Evolutionary conservation across 73 alveolate species (phyloP).

Genomic region (Stentor coeruleus): DNA sequence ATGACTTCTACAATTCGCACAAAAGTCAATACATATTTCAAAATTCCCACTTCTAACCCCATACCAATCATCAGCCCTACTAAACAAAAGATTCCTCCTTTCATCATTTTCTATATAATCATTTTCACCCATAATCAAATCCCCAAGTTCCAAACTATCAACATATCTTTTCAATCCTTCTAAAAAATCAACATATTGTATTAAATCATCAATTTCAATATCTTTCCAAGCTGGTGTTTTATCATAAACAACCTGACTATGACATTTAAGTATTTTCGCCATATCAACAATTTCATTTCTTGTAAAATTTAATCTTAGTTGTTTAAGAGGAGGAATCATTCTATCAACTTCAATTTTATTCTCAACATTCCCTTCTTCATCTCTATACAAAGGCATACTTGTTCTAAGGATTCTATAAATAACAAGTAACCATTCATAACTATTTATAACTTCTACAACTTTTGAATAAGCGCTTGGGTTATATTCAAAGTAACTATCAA

Average conservation of each 20-base stretch:
- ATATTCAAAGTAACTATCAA: neutral
- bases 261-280: neutral
- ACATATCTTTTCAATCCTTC: constrained; percentile 38
- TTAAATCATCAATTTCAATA: neutral
- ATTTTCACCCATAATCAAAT: constrained; percentile 32
- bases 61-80: constrained; percentile 42
- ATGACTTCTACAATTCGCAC: constrained; percentile 88
- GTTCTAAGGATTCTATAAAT: constrained; percentile 10
- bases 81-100: constrained; percentile 28
- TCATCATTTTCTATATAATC: constrained; percentile 38
- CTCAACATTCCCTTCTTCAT: constrained; percentile 9
- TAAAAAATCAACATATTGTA: neutral
- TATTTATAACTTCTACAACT: neutral
- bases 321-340: constrained; percentile 8
- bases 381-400: neutral
- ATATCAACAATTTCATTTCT: neutral
- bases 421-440: neutral
- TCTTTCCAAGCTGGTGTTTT: no score
- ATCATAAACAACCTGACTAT: neutral
- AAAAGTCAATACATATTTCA: constrained; percentile 87
- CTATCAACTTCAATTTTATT: constrained; percentile 11
- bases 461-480: neutral
- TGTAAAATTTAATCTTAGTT: neutral
- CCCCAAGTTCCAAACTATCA: constrained; percentile 45
- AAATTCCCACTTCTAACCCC: constrained; percentile 77